Conservation (phyloP, 495 filamentous ascomycete genomes). For the Penicillium pancosmium region DNA sequence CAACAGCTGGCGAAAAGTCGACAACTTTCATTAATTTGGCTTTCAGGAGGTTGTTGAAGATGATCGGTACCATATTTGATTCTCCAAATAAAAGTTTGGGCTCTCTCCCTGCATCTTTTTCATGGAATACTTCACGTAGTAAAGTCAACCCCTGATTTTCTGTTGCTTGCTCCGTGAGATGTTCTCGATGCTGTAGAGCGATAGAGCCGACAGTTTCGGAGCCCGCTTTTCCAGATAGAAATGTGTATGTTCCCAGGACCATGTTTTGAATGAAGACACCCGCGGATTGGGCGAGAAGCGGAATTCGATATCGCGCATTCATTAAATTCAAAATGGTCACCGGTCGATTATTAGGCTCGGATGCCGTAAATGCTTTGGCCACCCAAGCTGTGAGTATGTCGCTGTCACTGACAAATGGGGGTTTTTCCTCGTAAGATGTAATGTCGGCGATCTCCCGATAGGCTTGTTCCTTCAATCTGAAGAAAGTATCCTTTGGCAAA, state of each 20-base stretch:
- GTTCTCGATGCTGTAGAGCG: conserved; percentile 18
- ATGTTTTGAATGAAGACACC: conserved; percentile 26
- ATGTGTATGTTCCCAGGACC: conserved; percentile 20
- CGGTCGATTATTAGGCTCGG: conserved; percentile 11
- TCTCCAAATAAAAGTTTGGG: conserved; percentile 19
- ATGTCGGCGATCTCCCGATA: conserved; percentile 2
- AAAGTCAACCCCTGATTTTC: conserved; percentile 14
- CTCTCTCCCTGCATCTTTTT: conserved; percentile 10
- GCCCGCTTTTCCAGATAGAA: conserved; percentile 13
- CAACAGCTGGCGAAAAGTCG: conserved; percentile 16
- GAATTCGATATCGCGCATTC: conserved; percentile 16
- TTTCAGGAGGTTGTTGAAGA: conserved; percentile 25
- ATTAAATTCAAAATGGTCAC: conserved; percentile 18
- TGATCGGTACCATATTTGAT: conserved; percentile 7
- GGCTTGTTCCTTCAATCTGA: conserved; percentile 1
- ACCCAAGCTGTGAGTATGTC: conserved; percentile 24
- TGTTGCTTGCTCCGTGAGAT: conserved; percentile 16
- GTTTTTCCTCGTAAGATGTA: background rate
- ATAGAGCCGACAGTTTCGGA: conserved; percentile 11
- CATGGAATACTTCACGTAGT: conserved; percentile 9
- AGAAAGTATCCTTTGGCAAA: conserved; percentile 10
- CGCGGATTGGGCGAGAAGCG: conserved; percentile 7
- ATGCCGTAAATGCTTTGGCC: conserved; percentile 9
- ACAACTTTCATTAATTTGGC: conserved; percentile 17
- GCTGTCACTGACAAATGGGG: conserved; percentile 17